Conservation (phyloP, 352 stramenopile genomes). For the Phytopythium mirpurense region DNA sequence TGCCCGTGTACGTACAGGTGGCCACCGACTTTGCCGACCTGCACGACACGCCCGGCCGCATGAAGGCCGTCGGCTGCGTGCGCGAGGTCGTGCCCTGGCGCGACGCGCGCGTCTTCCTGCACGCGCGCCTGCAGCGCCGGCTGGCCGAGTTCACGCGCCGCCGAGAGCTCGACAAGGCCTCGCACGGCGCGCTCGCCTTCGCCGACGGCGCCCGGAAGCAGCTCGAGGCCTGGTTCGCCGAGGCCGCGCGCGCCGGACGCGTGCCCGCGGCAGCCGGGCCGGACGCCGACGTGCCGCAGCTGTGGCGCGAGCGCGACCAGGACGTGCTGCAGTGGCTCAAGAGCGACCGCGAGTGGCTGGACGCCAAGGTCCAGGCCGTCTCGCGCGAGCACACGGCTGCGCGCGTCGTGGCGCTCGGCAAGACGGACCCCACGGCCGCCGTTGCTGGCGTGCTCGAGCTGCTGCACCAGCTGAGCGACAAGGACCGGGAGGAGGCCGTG, state of each 20-base stretch:
- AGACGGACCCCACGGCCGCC: slow-evolving; percentile 77
- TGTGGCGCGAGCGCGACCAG: slow-evolving; percentile 69
- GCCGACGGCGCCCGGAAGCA: slow-evolving; percentile 35
- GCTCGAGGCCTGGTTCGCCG: slow-evolving; percentile 77
- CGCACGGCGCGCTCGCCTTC: slow-evolving; percentile 35
- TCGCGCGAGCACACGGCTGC: slow-evolving; percentile 62
- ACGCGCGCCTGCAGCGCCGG: slow-evolving; percentile 97
- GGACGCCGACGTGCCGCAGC: slow-evolving; percentile 57
- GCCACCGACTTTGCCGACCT: slow-evolving; percentile 99
- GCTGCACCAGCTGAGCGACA: slow-evolving; percentile 75
- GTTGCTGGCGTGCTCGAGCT: slow-evolving; percentile 82
- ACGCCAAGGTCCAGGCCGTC: slow-evolving; percentile 46
- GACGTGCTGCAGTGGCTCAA: slow-evolving; percentile 77
- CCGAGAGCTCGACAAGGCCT: slow-evolving; percentile 38
- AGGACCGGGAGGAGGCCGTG: slow-evolving; percentile 82
- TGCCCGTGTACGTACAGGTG: slow-evolving; percentile 98
- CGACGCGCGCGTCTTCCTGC: slow-evolving; percentile 96
- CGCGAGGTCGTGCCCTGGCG: slow-evolving; percentile 95
- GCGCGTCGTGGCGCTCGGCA: slow-evolving; percentile 73
- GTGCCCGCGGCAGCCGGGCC: slow-evolving; percentile 37
- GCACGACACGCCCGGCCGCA: slow-evolving; percentile 99
- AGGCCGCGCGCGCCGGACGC: slow-evolving; percentile 70
- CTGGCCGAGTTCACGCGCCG: slow-evolving; percentile 95
- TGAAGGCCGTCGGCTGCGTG: slow-evolving; percentile 99
- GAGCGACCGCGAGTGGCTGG: slow-evolving; percentile 77